phyloP scores from a whole-genome alignment of 106 monocot genomes.

The Dioscorea zingiberensis region DNA sequence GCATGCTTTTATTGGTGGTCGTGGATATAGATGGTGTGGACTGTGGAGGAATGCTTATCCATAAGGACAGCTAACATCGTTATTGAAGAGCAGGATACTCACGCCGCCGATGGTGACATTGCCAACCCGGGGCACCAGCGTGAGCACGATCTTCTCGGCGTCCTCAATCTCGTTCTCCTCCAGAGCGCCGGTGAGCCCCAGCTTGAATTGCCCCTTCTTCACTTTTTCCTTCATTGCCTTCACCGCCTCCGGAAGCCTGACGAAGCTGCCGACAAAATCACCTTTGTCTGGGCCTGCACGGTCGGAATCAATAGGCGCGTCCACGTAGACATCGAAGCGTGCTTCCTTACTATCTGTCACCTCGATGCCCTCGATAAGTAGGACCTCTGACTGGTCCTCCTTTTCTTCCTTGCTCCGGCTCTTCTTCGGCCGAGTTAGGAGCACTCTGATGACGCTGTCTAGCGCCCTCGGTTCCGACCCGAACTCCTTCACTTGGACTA shows the following conservation, averaged over 20 bases:
- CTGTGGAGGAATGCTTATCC: too few relatives aligned
- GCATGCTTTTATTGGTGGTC: too few relatives aligned
- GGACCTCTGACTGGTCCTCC: constrained; percentile 15
- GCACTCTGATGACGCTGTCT: constrained; percentile 1
- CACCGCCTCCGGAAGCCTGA: constrained; percentile 9
- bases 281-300: constrained; percentile 16
- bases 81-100: too few relatives aligned
- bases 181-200: constrained; percentile 9
- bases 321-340: constrained; percentile 27
- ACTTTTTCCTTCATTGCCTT: too few relatives aligned
- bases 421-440: constrained; percentile 20
- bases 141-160: constrained; percentile 27
- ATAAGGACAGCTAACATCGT: too few relatives aligned
- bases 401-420: constrained; percentile 25
- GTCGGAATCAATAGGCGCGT: constrained; percentile 4
- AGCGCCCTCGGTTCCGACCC: constrained; percentile 13
- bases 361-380: constrained; percentile 15
- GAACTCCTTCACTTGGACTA: constrained; percentile 10
- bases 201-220: constrained; percentile 10
- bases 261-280: constrained; percentile 20
- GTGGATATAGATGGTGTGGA: too few relatives aligned
- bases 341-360: background rate
- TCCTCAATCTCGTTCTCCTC: constrained; percentile 22
- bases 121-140: constrained; percentile 16
- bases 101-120: constrained; percentile 13